Evolutionary conservation across 148 eudicot genomes (phyloP), one percentile per base, ranked within the genome.

Genomic region (Fagopyrum esculentum): DNA sequence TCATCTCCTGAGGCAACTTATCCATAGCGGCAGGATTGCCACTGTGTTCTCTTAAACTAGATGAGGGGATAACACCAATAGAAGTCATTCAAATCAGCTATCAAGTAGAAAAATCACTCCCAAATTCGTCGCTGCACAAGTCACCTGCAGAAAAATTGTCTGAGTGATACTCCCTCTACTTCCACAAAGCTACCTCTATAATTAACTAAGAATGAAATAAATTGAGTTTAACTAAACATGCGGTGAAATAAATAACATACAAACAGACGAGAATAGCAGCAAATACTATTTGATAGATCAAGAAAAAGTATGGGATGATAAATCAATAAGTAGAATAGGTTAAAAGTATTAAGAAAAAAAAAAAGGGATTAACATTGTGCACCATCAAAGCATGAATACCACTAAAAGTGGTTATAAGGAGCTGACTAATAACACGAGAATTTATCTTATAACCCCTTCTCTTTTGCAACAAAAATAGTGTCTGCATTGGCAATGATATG

Each of bases 1-100:
- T 90, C 88, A 90, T 81, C 84, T 85, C 89, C 66, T 80, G 87
- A 3, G 89, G 88, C 72, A 88, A 75, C 77, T 76, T 87, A 79
- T 87, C 92, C 59, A 83, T 56, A 69, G 72, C 84, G 59, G 52
- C 76, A 74, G 50, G 13, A 6, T 73, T 86, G 69, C 74, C 77
- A 74, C 73, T 56, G 56, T 82, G 84, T 69, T 90, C 89, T 82
- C 85, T 81, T 22, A 86, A 59, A 63, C 84, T 85, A 59, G 86
- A 69, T 45, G 84, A 70, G 70, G 94, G 86, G 45, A 76, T 81
- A 52, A 82, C 81, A 80, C 84, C 76, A 74, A 80, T 81, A 0
- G 92, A 86, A 63, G 87, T 85, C 94, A 90, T 90, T 77, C 13
- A 26, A 16, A 10, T 45, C 4, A 9, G 11, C 68, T 9, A 61